Evolutionary conservation across 108 stramenopile species (phyloP), one percentile per base, ranked within the genome.

Genomic region (Aureococcus anophagefferens): DNA sequence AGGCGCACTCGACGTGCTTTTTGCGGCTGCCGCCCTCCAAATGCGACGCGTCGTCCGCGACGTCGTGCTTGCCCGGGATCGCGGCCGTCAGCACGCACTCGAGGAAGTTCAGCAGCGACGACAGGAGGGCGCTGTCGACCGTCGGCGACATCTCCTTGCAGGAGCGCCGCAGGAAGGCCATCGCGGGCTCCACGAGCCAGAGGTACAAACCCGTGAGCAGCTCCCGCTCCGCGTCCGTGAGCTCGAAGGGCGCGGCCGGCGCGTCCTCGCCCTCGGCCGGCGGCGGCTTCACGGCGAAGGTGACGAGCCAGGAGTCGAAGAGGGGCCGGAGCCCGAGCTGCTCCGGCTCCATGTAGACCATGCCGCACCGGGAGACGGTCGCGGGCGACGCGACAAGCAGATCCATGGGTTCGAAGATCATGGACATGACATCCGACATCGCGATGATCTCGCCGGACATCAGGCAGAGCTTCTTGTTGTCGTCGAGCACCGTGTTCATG

Each of bases 341-440:
- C 46, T 84, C 81, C 0, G 87, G 87, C 80, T 88, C 87, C 64
- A 88, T 76, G 72, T 87, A 88, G 71, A 88, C 80, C 84, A 88
- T 86, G 18, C 87, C 87, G 66, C 87, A 88, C 16, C 87, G 80
- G 46, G 82, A 84, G 13, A 88, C 87, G 5, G 87, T 88, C 17
- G 87, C 87, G 16, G 87, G 87, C 0, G 83, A 84, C 33, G 87
- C 87, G 0, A 85, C 86, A 21, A 83, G 77, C 14, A 87, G 82
- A 66, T 88, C 87, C 85, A 87, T 87, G 31, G 87, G 86, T 71
- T 88, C 87, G 64, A 88, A 88, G 79, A 88, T 86, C 87, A 88
- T 88, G 30, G 78, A 80, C 87, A 88, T 88, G 35, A 72, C 71
- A 46, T 81, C 82, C 16, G 78, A 79, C 82, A 88, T 86, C 64